Evolutionary conservation across 352 stramenopile species (phyloP), one percentile per base, ranked within the genome.

Genomic region (Elongisporangium anandrum): DNA sequence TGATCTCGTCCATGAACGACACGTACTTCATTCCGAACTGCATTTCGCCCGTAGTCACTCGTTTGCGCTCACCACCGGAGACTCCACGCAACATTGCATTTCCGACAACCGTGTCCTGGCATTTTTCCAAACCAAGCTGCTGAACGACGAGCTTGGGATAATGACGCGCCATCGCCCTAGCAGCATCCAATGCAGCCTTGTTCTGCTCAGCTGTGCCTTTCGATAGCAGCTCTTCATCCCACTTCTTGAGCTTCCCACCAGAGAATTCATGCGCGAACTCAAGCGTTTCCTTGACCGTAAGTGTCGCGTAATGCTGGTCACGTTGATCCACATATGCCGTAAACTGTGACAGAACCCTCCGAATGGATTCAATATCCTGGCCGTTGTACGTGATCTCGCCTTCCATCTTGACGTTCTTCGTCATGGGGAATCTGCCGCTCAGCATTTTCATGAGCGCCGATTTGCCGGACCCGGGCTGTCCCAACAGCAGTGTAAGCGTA

Each of bases 1-100:
- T 91, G 62, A 98, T 97, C 73, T 95, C 83, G 68, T 98, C 92
- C 60, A 77, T 81, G 47, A 90, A 87, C 17, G 81, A 61, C 4
- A 94, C 74, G 17, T 61, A 68, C 47, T 74, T 64, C 24, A 68
- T 55, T 17, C 70, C 67, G 38, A 87, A 69, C 75, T 95, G 5
- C 96, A 63, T 66, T n/a, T 70, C 66, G 10, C 63, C 66, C 5
- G 51, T 66, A 0, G 66, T 73, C 6, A 70, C 87, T 26, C 92
- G 79, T 17, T 87, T 70, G 23, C 81, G 81, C 69, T 98, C 86
- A 20, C 92, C 92, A 39, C 90, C 92, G 38, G 69, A 88, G 5
- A 97, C 81, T 21, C 92, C 92, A 29, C 88, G 82, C 51, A 95
- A 56, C 34, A 81, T 65, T 4, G 73, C 77, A 65, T 97, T 76